Base-by-base conservation (phyloP, 495 filamentous ascomycete genomes). In the Penicillium turbatum region DNA sequence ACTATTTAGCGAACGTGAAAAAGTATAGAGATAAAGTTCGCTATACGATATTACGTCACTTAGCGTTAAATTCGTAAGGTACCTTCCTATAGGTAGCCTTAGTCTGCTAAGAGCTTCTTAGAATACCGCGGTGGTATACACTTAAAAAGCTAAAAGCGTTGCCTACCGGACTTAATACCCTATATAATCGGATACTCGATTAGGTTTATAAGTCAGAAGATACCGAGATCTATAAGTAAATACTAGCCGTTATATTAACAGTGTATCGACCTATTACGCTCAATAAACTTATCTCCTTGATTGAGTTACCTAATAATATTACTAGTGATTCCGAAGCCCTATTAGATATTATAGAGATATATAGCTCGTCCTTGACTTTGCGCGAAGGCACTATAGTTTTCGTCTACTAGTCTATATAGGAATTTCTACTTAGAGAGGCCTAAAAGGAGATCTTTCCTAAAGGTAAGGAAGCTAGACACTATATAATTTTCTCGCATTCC, bases 61-160 rank as follows among this genome's bases (percentile, higher is more conserved):
- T 5, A 5, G 30, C 15, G n/a, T n/a, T n/a, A 64, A 65, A 64
- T 24, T 55, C 62, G 3, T 27, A 61, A 24, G 62, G 57, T 3
- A 73, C 64, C 7, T 75, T 73, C 51, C 61, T 75, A 2, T 74
- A 61, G 70, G 72, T 70, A 6, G 62, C 62, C 29, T 47, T 74
- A 9, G 68, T 69, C 6, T 63, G 42, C 21, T 0, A 67, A 32
- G 34, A 66, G 2, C 57, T 67, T 7, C 19, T 34, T 1, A 40
- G 38, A 29, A 34, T 16, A 29, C 11, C 15, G 13, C 21, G 27
- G 24, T 8, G 38, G 48, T 1, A 37, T 29, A 45, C 48, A 40
- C 17, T 26, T 4, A 39, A 41, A n/a, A 53, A 44, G 21, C 10
- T 65, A 1, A 10, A 45, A 15, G 13, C 16, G 2, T 56, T 63